Evolutionary conservation across 805 yeast genomes (phyloP).

Genomic region (Wickerhamomyces bovis): DNA sequence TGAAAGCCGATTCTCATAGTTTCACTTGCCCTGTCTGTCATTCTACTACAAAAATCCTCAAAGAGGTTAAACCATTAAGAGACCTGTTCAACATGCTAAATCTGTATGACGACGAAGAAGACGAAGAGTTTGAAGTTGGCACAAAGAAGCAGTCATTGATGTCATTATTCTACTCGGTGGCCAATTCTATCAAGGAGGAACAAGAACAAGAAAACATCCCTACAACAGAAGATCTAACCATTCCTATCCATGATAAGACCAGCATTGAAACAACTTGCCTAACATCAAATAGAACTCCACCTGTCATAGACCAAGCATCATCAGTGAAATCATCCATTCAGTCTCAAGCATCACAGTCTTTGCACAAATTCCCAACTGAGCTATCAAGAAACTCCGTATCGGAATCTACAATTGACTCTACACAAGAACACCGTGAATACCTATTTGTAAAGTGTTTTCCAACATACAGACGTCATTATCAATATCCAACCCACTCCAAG

Average conservation of each 20-base stretch:
- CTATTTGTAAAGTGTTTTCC: conserved; percentile 80
- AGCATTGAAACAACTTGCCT: conserved; percentile 3
- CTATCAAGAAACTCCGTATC: not conserved
- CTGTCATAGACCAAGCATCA: not conserved
- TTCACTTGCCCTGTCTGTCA: conserved; percentile 18
- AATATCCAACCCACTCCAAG: conserved; percentile 47
- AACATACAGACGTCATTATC: conserved; percentile 57
- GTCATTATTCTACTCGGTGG: conserved; percentile 29
- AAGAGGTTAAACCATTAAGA: conserved; percentile 12
- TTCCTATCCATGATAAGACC: not conserved
- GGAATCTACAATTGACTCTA: not conserved
- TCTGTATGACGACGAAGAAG: not conserved
- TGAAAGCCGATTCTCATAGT: conserved; percentile 8
- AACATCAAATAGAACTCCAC: conserved; percentile 6
- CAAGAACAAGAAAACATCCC: not conserved
- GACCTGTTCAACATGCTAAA: conserved; percentile 9
- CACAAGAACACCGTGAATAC: conserved; percentile 45
- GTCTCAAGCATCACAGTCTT: not conserved
- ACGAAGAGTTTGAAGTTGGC: not conserved
- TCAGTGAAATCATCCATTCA: not conserved
- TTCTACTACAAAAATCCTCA: conserved; percentile 4
- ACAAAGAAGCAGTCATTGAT: conserved; percentile 24
- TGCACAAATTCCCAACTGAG: not conserved
- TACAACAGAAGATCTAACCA: not conserved
- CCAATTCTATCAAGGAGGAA: conserved; percentile 14